Evolutionary conservation across 345 rosid species (phyloP).

Genomic region (Gossypium australe): DNA sequence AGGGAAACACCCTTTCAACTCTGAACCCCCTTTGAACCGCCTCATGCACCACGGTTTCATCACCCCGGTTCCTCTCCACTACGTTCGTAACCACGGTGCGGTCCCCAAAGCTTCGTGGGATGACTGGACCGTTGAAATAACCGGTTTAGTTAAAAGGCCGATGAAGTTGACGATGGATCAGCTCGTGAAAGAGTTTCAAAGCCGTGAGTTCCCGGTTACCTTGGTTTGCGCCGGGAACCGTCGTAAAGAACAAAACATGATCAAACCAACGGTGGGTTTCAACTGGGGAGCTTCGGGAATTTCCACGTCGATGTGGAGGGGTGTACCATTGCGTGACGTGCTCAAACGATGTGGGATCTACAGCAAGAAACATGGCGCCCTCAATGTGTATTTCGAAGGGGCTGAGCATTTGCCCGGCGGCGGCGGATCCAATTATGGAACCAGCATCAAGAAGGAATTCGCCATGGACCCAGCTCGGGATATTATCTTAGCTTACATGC

Average conservation of each 20-base stretch:
- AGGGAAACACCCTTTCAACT: constrained; percentile 94
- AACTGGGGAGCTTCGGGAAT: constrained; percentile 89
- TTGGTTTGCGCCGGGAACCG: constrained; percentile 94
- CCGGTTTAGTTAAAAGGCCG: constrained; percentile 72
- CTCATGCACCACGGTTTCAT: constrained; percentile 97
- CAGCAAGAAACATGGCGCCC: constrained; percentile 57
- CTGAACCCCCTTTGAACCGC: constrained; percentile 64
- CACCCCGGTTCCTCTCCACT: constrained; percentile 89
- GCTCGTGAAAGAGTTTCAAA: constrained; percentile 52
- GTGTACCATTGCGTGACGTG: constrained; percentile 53
- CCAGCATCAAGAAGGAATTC: constrained; percentile 56
- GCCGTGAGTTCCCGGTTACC: constrained; percentile 67
- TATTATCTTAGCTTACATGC: constrained; percentile 88
- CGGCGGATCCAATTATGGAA: constrained; percentile 91
- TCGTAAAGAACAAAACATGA: constrained; percentile 91
- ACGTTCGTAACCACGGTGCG: constrained; percentile 86
- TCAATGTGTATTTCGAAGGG: constrained; percentile 90
- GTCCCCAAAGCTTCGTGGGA: constrained; percentile 71
- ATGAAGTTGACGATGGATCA: constrained; percentile 70
- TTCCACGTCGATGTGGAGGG: constrained; percentile 84
- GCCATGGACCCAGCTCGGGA: constrained; percentile 90
- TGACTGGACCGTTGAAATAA: constrained; percentile 70
- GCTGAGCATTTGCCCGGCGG: constrained; percentile 95
- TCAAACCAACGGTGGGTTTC: constrained; percentile 72
- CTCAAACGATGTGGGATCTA: constrained; percentile 68